phyloP scores from a whole-genome alignment of 2,329 filamentous ascomycete genomes.

The Pezicula radicicola region DNA sequence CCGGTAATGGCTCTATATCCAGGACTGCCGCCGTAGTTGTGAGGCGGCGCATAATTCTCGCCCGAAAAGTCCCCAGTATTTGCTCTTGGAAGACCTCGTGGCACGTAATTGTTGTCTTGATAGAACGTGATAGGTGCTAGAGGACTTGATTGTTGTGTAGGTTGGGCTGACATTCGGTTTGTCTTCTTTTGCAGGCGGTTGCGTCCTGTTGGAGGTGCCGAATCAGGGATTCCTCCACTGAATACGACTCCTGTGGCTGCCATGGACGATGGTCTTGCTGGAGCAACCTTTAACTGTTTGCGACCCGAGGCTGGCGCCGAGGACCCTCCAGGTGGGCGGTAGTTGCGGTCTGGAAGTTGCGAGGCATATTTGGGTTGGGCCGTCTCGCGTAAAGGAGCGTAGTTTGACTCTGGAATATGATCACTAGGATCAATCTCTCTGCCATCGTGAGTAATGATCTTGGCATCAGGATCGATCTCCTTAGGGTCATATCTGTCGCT shows the following conservation, averaged over 20 bases:
- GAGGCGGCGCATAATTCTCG: constrained; percentile 24
- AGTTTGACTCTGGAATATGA: constrained; percentile 62
- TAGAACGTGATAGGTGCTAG: constrained; percentile 24
- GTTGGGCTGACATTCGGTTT: constrained; percentile 24
- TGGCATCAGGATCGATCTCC: constrained; percentile 53
- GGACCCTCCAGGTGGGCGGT: constrained; percentile 50
- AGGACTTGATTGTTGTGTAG: constrained; percentile 22
- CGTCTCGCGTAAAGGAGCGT: constrained; percentile 33
- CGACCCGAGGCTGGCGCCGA: constrained; percentile 48
- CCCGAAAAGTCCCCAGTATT: constrained; percentile 22
- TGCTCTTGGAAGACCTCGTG: constrained; percentile 20
- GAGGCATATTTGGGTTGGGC: constrained; percentile 45
- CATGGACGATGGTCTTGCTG: constrained; percentile 47
- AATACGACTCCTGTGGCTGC: constrained; percentile 17
- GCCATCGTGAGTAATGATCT: constrained; percentile 74
- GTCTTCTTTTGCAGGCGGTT: constrained; percentile 65
- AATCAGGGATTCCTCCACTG: constrained; percentile 29
- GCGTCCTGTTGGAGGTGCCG: constrained; percentile 39
- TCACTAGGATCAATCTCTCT: constrained; percentile 78
- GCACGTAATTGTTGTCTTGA: constrained; percentile 23
- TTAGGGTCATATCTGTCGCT: constrained; percentile 25
- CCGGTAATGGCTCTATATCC: constrained; percentile 26
- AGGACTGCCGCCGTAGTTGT: constrained; percentile 26
- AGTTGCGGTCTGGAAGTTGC: constrained; percentile 23
- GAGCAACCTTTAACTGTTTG: constrained; percentile 46